Conservation (phyloP, 2,329 filamentous ascomycete species). For the Stagonosporopsis vannaccii region DNA sequence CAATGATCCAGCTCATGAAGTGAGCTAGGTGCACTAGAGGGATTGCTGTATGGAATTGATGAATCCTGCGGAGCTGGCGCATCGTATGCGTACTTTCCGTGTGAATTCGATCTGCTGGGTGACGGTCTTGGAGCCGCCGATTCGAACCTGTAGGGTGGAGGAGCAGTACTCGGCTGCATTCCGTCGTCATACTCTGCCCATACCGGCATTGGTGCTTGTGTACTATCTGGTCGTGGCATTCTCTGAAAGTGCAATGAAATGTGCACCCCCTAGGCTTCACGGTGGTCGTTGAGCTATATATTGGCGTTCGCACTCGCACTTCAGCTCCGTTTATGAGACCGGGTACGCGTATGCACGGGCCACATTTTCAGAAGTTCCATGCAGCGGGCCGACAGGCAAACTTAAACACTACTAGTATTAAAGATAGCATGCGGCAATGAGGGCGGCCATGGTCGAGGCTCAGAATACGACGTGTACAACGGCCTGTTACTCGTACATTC, state of each 20-base stretch:
- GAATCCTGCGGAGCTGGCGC: not conserved
- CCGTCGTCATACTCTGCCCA: slow-evolving; percentile 8
- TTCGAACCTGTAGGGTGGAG: slow-evolving; percentile 7
- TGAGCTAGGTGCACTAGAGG: not conserved
- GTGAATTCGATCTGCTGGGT: not conserved
- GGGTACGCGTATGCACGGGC: slow-evolving; percentile 18
- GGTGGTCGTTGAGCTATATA: not conserved
- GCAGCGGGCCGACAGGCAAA: not conserved
- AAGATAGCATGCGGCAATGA: not conserved
- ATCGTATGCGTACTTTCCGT: not conserved
- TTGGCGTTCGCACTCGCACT: not conserved
- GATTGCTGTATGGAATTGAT: not conserved
- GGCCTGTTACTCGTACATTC: not conserved
- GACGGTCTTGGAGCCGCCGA: not conserved
- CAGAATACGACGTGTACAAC: not conserved
- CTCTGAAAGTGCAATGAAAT: not conserved
- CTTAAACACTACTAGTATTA: not conserved
- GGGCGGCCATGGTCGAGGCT: not conserved
- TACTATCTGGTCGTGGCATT: slow-evolving; percentile 5
- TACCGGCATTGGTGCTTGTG: slow-evolving; percentile 5
- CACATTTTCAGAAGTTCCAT: not conserved
- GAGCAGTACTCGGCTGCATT: not conserved
- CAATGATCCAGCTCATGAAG: not conserved
- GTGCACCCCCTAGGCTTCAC: not conserved
- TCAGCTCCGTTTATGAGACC: not conserved